Conservation (phyloP, 768 basidiomycete genomes). For the Termitomyces sp. region DNA sequence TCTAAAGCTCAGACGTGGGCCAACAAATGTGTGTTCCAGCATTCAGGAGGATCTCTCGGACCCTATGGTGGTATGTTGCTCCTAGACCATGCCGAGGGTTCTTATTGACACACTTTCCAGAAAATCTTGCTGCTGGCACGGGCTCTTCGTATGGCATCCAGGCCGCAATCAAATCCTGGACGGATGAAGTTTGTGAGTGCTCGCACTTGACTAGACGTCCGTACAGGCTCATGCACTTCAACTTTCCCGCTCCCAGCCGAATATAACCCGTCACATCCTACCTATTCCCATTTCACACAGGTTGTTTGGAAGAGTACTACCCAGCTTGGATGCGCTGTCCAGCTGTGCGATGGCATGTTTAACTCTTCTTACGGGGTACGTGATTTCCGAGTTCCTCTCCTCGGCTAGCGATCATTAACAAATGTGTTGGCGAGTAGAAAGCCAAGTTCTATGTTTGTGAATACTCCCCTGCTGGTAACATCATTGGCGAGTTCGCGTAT, state of each 20-base stretch:
- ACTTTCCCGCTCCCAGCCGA: slow-evolving; percentile 27
- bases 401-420: background rate
- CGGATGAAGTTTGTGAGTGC: slow-evolving; percentile 59
- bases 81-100: background rate
- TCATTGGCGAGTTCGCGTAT: slow-evolving; percentile 56
- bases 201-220: background rate
- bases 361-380: slow-evolving; percentile 47
- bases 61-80: slow-evolving; percentile 49
- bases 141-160: slow-evolving; percentile 43
- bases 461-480: slow-evolving; percentile 60
- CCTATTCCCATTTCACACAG: slow-evolving; percentile 67
- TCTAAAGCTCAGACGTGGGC: slow-evolving; percentile 68
- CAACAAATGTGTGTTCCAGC: slow-evolving; percentile 58
- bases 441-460: slow-evolving; percentile 67
- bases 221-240: background rate
- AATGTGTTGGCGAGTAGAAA: slow-evolving; percentile 25
- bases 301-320: slow-evolving; percentile 69
- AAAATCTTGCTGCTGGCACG: slow-evolving; percentile 75
- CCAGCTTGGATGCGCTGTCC: slow-evolving; percentile 59
- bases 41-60: slow-evolving; percentile 64
- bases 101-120: slow-evolving; percentile 23
- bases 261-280: slow-evolving; percentile 53
- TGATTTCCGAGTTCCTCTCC: slow-evolving; percentile 5
- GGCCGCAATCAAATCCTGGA: slow-evolving; percentile 54
- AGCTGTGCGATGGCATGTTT: slow-evolving; percentile 56